Evolutionary conservation across 768 basidiomycete species (phyloP).

Genomic region (Chlorophyllum brunneum): DNA sequence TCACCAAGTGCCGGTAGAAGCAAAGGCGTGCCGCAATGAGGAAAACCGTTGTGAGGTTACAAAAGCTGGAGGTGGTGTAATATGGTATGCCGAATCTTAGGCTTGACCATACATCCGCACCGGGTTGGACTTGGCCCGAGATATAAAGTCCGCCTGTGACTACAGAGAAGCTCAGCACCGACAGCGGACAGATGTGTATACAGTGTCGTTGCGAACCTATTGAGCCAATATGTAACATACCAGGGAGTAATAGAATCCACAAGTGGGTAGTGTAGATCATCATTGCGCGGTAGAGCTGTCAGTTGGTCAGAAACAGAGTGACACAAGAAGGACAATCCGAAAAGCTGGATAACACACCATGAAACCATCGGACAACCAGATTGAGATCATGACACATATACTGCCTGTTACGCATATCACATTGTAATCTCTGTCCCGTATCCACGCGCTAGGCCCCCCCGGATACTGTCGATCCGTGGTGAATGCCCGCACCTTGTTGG

Average conservation of each 20-base stretch:
- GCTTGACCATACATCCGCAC: not conserved
- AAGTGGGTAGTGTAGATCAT: not conserved
- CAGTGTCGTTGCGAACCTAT: not conserved
- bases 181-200: too few relatives aligned
- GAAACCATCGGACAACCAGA: not conserved
- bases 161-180: too few relatives aligned
- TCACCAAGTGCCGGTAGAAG: not conserved
- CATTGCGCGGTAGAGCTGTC: not conserved
- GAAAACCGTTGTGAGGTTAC: not conserved
- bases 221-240: not conserved
- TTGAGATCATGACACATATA: not conserved
- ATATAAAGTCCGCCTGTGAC: not conserved
- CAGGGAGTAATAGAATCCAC: not conserved
- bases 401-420: not conserved
- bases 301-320: not conserved
- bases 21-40: not conserved
- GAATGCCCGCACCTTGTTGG: not conserved
- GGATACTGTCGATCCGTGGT: not conserved
- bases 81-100: too few relatives aligned
- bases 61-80: too few relatives aligned
- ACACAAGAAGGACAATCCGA: not conserved
- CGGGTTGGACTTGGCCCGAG: not conserved
- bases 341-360: not conserved
- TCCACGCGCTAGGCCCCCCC: not conserved
- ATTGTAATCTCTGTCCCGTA: not conserved